Evolutionary conservation across 495 filamentous ascomycete species (phyloP).

Genomic region (Neurospora sp.): DNA sequence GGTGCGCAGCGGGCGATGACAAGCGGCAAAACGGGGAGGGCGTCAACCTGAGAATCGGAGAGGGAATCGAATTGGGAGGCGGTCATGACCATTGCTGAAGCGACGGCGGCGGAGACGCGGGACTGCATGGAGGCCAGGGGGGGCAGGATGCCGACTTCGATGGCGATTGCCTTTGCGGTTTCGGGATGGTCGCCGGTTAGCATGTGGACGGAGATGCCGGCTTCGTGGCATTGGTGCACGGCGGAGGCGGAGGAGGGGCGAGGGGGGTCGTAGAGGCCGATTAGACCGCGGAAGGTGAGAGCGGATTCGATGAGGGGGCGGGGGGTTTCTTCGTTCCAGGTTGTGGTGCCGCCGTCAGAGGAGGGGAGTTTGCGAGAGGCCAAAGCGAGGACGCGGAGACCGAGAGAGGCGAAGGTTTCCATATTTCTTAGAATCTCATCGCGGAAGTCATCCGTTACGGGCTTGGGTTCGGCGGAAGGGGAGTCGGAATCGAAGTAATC

Average conservation of each 20-base stretch:
- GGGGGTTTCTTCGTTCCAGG: constrained; percentile 23
- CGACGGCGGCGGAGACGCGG: constrained; percentile 38
- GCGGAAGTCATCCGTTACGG: constrained; percentile 49
- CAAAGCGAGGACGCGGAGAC: constrained; percentile 66
- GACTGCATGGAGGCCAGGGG: constrained; percentile 34
- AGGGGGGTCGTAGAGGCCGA: constrained; percentile 65
- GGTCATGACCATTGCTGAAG: constrained; percentile 50
- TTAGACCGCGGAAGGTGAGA: constrained; percentile 53
- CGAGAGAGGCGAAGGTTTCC: constrained; percentile 55
- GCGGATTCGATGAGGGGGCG: constrained; percentile 43
- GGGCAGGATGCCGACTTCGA: constrained; percentile 62
- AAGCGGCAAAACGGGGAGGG: constrained; percentile 47
- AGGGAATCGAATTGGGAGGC: constrained; percentile 52
- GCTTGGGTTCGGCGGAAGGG: constrained; percentile 14
- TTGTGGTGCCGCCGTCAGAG: background rate
- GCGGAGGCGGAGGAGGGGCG: constrained; percentile 56
- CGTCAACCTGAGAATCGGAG: constrained; percentile 46
- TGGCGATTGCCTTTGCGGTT: constrained; percentile 67
- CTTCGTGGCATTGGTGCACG: constrained; percentile 55
- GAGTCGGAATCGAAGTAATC: constrained; percentile 10
- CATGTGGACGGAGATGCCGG: constrained; percentile 73
- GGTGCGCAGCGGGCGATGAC: constrained; percentile 58
- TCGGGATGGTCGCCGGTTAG: constrained; percentile 71
- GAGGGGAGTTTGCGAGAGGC: constrained; percentile 36
- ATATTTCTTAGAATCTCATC: constrained; percentile 52